Conservation (phyloP, 2,329 filamentous ascomycete species). For the Verticillium isaacii region DNA sequence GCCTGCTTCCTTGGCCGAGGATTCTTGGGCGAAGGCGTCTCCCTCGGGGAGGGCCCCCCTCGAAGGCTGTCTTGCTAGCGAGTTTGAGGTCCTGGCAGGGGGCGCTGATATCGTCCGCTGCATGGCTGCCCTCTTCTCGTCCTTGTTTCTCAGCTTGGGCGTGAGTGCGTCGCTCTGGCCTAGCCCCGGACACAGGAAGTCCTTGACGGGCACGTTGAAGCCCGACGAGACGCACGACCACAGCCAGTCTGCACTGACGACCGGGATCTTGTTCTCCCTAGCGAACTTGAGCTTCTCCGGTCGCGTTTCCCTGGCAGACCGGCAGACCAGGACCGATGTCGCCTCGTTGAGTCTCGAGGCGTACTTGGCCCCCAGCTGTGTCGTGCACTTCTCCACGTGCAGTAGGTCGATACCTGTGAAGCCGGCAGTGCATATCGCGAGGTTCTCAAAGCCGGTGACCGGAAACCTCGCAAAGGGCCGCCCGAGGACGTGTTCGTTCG, state of each 20-base stretch:
- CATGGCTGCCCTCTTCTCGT: conserved; percentile 6
- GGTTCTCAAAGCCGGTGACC: conserved; percentile 61
- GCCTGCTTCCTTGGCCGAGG: conserved; percentile 8
- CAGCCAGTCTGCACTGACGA: conserved; percentile 80
- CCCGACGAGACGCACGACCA: conserved; percentile 70
- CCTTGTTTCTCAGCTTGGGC: conserved; percentile 4
- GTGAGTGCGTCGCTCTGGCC: conserved; percentile 10
- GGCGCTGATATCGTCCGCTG: conserved; percentile 9
- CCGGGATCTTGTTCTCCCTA: conserved; percentile 67
- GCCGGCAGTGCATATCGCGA: conserved; percentile 74
- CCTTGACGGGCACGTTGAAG: conserved; percentile 36
- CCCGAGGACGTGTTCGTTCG: conserved; percentile 66
- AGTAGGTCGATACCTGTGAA: conserved; percentile 81
- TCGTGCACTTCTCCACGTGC: conserved; percentile 74
- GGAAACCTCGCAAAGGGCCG: conserved; percentile 70
- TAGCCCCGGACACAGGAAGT: conserved; percentile 44
- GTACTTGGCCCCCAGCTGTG: conserved; percentile 74
- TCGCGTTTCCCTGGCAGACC: conserved; percentile 49
- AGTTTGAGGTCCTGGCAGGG: neutral
- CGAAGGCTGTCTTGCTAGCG: neutral
- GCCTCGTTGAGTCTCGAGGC: conserved; percentile 69
- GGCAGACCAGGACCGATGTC: conserved; percentile 75
- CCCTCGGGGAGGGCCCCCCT: conserved; percentile 27
- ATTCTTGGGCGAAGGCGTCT: conserved; percentile 32
- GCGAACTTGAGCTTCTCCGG: conserved; percentile 78